These are phyloP conservation scores for Orbilia blumenaviensis DNA, from an alignment of 2,329 filamentous ascomycete species.

Conservation along the genomic window DNA sequence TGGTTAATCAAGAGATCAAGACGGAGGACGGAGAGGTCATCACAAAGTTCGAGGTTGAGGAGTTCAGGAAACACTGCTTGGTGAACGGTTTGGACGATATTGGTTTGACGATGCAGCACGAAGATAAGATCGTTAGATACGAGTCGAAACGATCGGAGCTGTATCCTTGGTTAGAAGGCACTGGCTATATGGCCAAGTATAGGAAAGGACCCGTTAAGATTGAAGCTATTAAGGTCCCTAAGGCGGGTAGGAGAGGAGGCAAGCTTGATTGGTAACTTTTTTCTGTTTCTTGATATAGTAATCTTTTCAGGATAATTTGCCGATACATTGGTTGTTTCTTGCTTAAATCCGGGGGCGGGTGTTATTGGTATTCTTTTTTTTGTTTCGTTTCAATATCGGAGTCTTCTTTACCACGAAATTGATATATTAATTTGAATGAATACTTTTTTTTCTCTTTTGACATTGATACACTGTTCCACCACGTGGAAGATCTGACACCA, in stretches of 20 bases:
- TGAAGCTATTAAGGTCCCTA: slow-evolving; percentile 64
- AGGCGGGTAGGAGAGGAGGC: slow-evolving; percentile 21
- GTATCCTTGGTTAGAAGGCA: slow-evolving; percentile 92
- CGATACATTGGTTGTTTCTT: not conserved
- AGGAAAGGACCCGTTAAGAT: slow-evolving; percentile 70
- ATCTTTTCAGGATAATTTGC: not conserved
- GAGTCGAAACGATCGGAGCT: slow-evolving; percentile 78
- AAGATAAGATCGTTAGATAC: slow-evolving; percentile 85
- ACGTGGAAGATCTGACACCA: not conserved
- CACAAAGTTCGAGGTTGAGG: slow-evolving; percentile 84
- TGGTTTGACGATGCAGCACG: slow-evolving; percentile 89
- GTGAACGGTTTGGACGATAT: slow-evolving; percentile 96
- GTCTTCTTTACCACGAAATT: slow-evolving; percentile 8
- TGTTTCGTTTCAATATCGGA: not conserved
- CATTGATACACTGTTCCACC: too few relatives aligned
- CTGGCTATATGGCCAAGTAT: slow-evolving; percentile 73
- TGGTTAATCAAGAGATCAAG: slow-evolving; percentile 83
- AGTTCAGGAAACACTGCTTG: slow-evolving; percentile 93
- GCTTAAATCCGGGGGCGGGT: not conserved
- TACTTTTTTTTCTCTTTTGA: not conserved
- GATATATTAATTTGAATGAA: not conserved
- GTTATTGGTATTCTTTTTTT: slow-evolving; percentile 1
- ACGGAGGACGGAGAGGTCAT: slow-evolving; percentile 77
- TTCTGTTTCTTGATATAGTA: not conserved
- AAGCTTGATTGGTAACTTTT: slow-evolving; percentile 37